Conservation (phyloP, 805 yeast genomes). For the Kurtzmaniella cleridarum region DNA sequence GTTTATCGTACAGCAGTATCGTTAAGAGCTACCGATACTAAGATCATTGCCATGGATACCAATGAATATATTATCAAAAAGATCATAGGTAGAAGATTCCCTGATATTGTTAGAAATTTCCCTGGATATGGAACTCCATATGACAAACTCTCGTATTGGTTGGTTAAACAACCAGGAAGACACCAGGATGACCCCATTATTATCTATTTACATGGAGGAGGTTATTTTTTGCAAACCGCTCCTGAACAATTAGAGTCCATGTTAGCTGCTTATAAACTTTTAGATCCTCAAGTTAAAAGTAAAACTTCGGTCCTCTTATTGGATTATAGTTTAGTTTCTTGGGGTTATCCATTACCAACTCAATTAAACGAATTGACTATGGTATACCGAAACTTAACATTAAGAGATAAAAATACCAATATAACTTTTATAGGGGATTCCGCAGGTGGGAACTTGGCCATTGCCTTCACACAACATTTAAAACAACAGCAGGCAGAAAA, state of each 20-base stretch:
- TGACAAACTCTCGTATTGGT: constrained; percentile 28
- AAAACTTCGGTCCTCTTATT: constrained; percentile 22
- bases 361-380: constrained; percentile 26
- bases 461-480: constrained; percentile 25
- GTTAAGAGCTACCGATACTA: not conserved
- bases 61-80: constrained; percentile 1
- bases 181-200: constrained; percentile 24
- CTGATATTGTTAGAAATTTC: constrained; percentile 6
- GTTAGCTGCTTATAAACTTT: constrained; percentile 22
- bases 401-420: constrained; percentile 19
- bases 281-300: constrained; percentile 15
- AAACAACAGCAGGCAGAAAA: constrained; percentile 7
- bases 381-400: constrained; percentile 17
- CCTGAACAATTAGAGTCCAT: constrained; percentile 26
- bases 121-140: constrained; percentile 29
- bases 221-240: constrained; percentile 27
- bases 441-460: constrained; percentile 37
- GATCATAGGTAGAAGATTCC: not conserved
- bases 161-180: constrained; percentile 25
- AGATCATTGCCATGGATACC: constrained; percentile 1
- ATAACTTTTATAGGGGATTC: constrained; percentile 38
- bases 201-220: constrained; percentile 37
- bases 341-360: constrained; percentile 25
- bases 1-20: not conserved
- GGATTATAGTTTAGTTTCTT: constrained; percentile 27